Evolutionary conservation across 768 basidiomycete genomes (phyloP).

Genomic region (Mycena filopes): DNA sequence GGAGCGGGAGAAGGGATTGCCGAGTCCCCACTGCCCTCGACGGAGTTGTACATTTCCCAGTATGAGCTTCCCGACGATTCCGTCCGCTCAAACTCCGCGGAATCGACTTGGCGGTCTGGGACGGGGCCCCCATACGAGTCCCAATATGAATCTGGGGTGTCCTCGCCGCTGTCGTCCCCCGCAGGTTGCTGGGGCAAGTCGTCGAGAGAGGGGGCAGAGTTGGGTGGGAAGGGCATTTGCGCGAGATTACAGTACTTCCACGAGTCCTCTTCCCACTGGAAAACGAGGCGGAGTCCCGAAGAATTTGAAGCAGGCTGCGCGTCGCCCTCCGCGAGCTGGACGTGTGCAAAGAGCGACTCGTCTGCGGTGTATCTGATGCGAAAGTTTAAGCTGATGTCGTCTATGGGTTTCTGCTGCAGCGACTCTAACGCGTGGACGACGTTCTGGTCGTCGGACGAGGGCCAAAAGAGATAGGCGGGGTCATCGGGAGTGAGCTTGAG

Average conservation of each 20-base stretch:
- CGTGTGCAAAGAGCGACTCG: constrained; percentile 68
- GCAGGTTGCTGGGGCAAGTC: constrained; percentile 46
- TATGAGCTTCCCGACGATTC: constrained; percentile 45
- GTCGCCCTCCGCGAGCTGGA: constrained; percentile 51
- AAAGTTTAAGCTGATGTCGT: constrained; percentile 22
- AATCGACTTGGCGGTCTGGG: constrained; percentile 40
- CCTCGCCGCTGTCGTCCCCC: constrained; percentile 41
- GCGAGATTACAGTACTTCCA: constrained; percentile 81
- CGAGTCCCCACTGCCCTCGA: constrained; percentile 63
- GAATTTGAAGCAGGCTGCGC: no score
- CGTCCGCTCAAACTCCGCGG: constrained; percentile 34
- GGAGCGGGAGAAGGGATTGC: constrained; percentile 59
- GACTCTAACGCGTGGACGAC: constrained; percentile 57
- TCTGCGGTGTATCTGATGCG: constrained; percentile 45
- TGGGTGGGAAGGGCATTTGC: constrained; percentile 76
- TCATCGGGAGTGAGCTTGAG: constrained; percentile 63
- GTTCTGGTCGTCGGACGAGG: constrained; percentile 49
- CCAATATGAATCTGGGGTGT: constrained; percentile 75
- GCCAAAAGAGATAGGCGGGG: constrained; percentile 76
- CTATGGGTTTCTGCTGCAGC: constrained; percentile 38
- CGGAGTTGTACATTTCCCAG: constrained; percentile 58
- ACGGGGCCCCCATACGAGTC: constrained; percentile 63
- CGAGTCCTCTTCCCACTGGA: constrained; percentile 67
- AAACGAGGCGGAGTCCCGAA: constrained; percentile 68
- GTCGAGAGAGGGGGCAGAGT: constrained; percentile 46